A percentile compares a stretch with the other conserved stretches of the same genome.
phyloP scores from a whole-genome alignment of 306 rosid species.

The Casuarina equisetifolia region DNA sequence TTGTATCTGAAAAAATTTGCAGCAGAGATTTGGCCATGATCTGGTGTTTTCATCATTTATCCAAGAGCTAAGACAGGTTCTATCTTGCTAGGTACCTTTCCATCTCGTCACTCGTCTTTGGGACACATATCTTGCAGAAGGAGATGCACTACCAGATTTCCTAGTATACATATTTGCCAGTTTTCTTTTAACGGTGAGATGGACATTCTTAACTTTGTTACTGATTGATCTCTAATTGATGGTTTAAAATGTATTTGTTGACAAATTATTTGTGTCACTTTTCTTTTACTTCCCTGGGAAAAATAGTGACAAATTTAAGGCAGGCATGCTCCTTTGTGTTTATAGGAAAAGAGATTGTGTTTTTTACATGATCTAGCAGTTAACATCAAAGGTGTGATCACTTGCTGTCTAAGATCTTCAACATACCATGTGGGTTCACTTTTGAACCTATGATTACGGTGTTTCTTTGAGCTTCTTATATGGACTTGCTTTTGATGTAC shows the following conservation, averaged over 20 bases:
- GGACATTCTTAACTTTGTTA: conserved; percentile 3
- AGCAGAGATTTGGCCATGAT: conserved; percentile 8
- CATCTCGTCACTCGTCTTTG: conserved; percentile 90
- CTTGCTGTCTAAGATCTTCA: neutral
- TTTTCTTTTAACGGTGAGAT: conserved; percentile 93
- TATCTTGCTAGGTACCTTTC: conserved; percentile 74
- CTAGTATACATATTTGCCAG: conserved; percentile 97
- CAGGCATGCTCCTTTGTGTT: conserved; percentile 3
- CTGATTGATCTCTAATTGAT: conserved; percentile 2
- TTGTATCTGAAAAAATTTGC: conserved; percentile 4
- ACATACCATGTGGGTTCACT: neutral
- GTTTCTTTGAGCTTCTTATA: neutral
- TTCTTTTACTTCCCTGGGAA: neutral
- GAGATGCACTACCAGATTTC: conserved; percentile 95
- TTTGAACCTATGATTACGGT: neutral
- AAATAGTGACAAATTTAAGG: neutral
- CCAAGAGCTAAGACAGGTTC: conserved; percentile 28
- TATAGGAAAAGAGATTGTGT: conserved; percentile 5
- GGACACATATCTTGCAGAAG: conserved; percentile 99
- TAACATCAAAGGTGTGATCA: neutral
- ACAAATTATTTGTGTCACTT: neutral
- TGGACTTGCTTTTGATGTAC: neutral
- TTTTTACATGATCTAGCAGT: conserved; percentile 14
- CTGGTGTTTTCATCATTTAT: conserved; percentile 25
- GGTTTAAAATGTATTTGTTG: neutral